Evolutionary conservation across 305 asterid genomes (phyloP).

Genomic region (Solanum hybrid): DNA sequence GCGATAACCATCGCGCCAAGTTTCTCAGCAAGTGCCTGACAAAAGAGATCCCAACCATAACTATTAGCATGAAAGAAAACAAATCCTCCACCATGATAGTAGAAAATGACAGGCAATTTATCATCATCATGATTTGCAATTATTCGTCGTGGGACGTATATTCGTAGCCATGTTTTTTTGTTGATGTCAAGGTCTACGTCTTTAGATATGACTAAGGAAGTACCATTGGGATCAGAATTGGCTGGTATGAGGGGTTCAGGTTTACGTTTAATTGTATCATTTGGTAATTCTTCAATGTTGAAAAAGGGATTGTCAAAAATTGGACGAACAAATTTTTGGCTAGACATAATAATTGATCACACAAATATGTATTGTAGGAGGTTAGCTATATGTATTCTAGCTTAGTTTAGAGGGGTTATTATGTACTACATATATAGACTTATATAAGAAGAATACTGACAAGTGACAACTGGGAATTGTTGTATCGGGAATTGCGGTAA

Average conservation of each 20-base stretch:
- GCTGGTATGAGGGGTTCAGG: slow-evolving; percentile 21
- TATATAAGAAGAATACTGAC: not conserved
- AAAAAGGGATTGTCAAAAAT: slow-evolving; percentile 38
- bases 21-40: slow-evolving; percentile 21
- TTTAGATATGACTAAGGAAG: slow-evolving; percentile 26
- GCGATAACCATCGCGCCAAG: slow-evolving; percentile 29
- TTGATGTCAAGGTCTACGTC: slow-evolving; percentile 24
- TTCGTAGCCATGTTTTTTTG: slow-evolving; percentile 30
- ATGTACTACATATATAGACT: not conserved
- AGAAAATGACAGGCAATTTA: slow-evolving; percentile 35
- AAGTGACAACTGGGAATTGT: not conserved
- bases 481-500: not conserved
- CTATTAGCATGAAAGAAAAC: slow-evolving; percentile 28
- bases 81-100: slow-evolving; percentile 58
- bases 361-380: not conserved
- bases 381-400: not conserved
- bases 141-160: slow-evolving; percentile 18
- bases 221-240: slow-evolving; percentile 16
- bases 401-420: not conserved
- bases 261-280: slow-evolving; percentile 21
- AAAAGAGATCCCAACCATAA: slow-evolving; percentile 16
- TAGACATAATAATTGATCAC: slow-evolving; percentile 5
- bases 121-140: not conserved
- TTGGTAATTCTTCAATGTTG: slow-evolving; percentile 23
- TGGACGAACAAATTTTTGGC: slow-evolving; percentile 21